These are phyloP conservation scores for Nicotiana tabacum DNA, from an alignment of 257 asterid genomes.

Conservation along the genomic window DNA sequence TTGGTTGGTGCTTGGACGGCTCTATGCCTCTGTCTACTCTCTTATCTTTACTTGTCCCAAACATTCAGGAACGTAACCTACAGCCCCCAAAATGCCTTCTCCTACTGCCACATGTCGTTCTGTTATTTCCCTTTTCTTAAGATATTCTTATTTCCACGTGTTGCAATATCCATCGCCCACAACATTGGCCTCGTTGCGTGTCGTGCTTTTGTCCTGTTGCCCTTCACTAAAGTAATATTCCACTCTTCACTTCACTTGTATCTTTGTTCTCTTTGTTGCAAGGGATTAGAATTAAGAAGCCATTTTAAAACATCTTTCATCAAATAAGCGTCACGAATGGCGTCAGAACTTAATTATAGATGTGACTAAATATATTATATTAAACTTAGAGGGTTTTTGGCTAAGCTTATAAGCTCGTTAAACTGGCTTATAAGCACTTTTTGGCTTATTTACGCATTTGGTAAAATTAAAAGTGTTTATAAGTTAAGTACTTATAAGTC, in stretches of 20 bases:
- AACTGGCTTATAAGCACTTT: too few species aligned
- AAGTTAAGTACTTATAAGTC: too few species aligned
- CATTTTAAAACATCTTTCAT: neutral
- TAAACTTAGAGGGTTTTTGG: too few species aligned
- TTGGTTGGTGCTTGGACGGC: slow-evolving; percentile 1
- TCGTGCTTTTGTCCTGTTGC: neutral
- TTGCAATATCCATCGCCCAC: neutral
- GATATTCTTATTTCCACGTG: slow-evolving; percentile 11
- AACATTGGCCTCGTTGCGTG: slow-evolving; percentile 13
- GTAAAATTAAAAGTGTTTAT: too few species aligned
- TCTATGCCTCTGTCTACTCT: neutral
- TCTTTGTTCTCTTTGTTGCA: neutral
- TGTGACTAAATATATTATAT: too few species aligned
- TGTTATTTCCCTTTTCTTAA: neutral
- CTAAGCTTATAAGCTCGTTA: too few species aligned
- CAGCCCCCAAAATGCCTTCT: neutral
- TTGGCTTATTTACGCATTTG: too few species aligned
- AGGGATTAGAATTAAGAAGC: neutral
- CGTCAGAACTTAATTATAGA: neutral
- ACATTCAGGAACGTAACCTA: slow-evolving; percentile 15
- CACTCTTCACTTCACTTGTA: neutral
- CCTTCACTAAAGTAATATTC: neutral
- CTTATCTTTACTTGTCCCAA: slow-evolving; percentile 11
- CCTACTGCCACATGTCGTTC: slow-evolving; percentile 16
- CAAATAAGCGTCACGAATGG: neutral